Percentiles rank a stretch among this genome's conserved stretches.
Evolutionary conservation across 345 rosid species (phyloP).

Genomic region (Citrus maxima): DNA sequence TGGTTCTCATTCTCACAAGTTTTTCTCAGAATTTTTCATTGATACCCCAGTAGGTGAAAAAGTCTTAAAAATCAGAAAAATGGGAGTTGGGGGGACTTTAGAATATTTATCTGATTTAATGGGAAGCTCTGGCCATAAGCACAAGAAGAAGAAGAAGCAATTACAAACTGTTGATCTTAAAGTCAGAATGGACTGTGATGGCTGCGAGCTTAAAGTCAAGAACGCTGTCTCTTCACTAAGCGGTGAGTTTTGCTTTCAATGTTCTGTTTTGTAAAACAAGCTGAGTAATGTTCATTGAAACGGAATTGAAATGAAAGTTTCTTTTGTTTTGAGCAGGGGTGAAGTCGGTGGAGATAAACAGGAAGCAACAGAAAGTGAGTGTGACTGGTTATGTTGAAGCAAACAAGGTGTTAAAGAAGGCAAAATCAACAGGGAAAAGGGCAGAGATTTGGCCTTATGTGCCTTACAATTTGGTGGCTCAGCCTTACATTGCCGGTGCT

Average conservation of each 20-base stretch:
- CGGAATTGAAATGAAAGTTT: neutral
- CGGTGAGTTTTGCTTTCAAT: conserved; percentile 35
- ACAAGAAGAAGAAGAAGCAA: conserved; percentile 63
- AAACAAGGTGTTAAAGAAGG: conserved; percentile 79
- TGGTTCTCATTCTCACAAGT: neutral
- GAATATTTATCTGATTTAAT: conserved; percentile 77
- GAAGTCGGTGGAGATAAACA: conserved; percentile 73
- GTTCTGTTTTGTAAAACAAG: too few relatives aligned
- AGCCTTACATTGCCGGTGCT: conserved; percentile 64
- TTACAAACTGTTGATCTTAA: conserved; percentile 86
- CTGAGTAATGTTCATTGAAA: neutral
- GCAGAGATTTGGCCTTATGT: conserved; percentile 97
- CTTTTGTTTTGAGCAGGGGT: conserved; percentile 49
- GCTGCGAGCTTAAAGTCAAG: conserved; percentile 94
- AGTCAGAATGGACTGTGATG: conserved; percentile 99
- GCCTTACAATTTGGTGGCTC: conserved; percentile 86
- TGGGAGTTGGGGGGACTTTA: conserved; percentile 90
- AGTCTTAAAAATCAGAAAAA: conserved; percentile 15
- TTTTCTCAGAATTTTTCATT: neutral
- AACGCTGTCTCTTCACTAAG: conserved; percentile 76
- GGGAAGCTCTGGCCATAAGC: conserved; percentile 49
- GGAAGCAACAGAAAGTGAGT: conserved; percentile 88
- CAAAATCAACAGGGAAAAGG: conserved; percentile 84
- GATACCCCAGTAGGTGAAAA: neutral
- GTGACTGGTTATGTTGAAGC: conserved; percentile 82